phyloP scores from a whole-genome alignment of 2,329 filamentous ascomycete genomes.

The Aspergillus chevalieri region DNA sequence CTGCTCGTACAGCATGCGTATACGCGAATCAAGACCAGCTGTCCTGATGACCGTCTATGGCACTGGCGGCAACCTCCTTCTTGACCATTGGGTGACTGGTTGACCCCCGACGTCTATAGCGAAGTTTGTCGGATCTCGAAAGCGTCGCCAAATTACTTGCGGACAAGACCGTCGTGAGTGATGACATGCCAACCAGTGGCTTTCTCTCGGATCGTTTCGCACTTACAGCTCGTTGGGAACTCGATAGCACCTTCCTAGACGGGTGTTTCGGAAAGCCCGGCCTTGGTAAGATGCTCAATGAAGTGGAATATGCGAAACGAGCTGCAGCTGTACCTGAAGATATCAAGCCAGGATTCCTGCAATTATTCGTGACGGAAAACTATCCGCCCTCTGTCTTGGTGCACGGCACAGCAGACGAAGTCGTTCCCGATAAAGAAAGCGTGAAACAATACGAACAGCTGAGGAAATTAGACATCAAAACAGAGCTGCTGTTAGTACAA shows the following conservation, averaged over 20 bases:
- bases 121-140: conserved; percentile 7
- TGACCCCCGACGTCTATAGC: conserved; percentile 16
- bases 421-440: conserved; percentile 15
- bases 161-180: conserved; percentile 15
- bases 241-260: conserved; percentile 15
- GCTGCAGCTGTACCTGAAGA: conserved; percentile 8
- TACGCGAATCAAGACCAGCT: conserved; percentile 15
- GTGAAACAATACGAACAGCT: conserved; percentile 12
- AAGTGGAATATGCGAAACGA: conserved; percentile 6
- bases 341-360: conserved; percentile 10
- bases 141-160: conserved; percentile 8
- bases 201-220: conserved; percentile 11
- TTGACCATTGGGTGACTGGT: conserved; percentile 14
- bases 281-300: conserved; percentile 7
- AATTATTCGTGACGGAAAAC: conserved; percentile 9
- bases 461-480: conserved; percentile 8
- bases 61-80: conserved; percentile 11
- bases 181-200: conserved; percentile 4
- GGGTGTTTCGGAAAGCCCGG: conserved; percentile 10
- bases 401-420: conserved; percentile 16
- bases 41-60: conserved; percentile 12
- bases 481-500: conserved; percentile 10
- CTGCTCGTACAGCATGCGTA: conserved; percentile 18
- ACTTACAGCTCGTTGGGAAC: conserved; percentile 15
- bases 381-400: conserved; percentile 17